Conservation (phyloP, 2,329 filamentous ascomycete genomes). For the Fusarium chaquense region DNA sequence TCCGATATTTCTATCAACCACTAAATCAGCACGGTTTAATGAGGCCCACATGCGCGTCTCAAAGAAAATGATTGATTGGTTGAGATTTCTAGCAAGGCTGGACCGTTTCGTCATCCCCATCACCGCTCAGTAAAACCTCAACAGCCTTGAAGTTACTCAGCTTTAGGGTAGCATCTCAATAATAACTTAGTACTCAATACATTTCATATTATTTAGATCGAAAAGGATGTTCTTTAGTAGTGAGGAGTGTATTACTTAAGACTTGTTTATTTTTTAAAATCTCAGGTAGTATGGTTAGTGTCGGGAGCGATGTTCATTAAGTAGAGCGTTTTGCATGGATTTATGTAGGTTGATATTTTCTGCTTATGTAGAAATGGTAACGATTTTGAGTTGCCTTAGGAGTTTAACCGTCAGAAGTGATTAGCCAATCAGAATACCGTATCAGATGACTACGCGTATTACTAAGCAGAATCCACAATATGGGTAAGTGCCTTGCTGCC, state of each 20-base stretch:
- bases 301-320: too few relatives aligned
- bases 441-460: rapidly evolving
- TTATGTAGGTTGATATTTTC: too few relatives aligned
- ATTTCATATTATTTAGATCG: background rate
- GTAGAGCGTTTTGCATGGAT: too few relatives aligned
- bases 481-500: rapidly evolving
- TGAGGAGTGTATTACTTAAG: rapidly evolving
- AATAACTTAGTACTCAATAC: background rate
- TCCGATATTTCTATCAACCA: background rate
- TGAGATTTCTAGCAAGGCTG: background rate
- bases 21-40: background rate
- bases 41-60: background rate
- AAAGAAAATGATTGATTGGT: background rate
- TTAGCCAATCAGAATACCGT: background rate
- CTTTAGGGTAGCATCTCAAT: background rate
- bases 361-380: too few relatives aligned
- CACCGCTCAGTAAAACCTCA: background rate
- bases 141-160: background rate
- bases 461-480: background rate
- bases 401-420: rapidly evolving
- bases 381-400: too few relatives aligned
- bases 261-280: too few relatives aligned
- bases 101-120: too few relatives aligned
- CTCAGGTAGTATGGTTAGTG: too few relatives aligned
- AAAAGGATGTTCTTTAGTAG: rapidly evolving